Percentiles rank a stretch among this genome's conserved stretches.
Conservation (phyloP, 2,329 filamentous ascomycete genomes). For the Nigrospora sphaerica region DNA sequence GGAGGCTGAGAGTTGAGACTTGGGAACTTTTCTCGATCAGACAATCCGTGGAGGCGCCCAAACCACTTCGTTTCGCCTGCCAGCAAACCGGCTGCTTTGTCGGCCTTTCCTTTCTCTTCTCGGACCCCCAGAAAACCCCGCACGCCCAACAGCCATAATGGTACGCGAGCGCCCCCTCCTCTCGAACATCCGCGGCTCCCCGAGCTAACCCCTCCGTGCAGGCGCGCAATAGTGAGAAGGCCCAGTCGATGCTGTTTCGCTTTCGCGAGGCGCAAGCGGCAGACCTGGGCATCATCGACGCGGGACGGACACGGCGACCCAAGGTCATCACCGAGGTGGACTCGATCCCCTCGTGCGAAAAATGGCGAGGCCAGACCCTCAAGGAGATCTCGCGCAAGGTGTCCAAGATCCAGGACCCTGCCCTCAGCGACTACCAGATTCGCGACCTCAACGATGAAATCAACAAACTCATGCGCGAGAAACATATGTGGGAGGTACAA, state of each 20-base stretch:
- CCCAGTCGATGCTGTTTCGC: conserved; percentile 99
- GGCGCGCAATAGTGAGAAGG: conserved; percentile 97
- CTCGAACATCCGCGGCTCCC: not conserved
- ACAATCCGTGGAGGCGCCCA: no score
- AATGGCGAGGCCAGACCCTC: conserved; percentile 95
- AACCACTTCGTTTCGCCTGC: not conserved
- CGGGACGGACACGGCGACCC: conserved; percentile 79
- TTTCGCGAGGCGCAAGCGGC: conserved; percentile 97
- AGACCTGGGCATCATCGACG: conserved; percentile 93
- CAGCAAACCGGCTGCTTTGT: not conserved
- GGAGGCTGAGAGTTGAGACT: no score
- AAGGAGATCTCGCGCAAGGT: conserved; percentile 98
- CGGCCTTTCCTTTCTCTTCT: not conserved
- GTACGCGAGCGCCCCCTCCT: not conserved
- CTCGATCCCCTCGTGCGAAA: conserved; percentile 81
- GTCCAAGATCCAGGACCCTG: conserved; percentile 85
- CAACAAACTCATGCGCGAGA: conserved; percentile 98
- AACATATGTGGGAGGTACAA: conserved; percentile 98
- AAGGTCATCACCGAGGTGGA: conserved; percentile 85
- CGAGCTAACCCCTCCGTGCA: conserved; percentile 23
- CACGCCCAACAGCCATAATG: not conserved
- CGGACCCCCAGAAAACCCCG: not conserved
- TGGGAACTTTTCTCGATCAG: no score
- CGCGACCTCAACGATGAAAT: conserved; percentile 98
- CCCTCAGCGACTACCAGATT: conserved; percentile 93